Conservation (phyloP, 1,284 basidiomycete genomes). For the Mycosarcoma maydis region DNA sequence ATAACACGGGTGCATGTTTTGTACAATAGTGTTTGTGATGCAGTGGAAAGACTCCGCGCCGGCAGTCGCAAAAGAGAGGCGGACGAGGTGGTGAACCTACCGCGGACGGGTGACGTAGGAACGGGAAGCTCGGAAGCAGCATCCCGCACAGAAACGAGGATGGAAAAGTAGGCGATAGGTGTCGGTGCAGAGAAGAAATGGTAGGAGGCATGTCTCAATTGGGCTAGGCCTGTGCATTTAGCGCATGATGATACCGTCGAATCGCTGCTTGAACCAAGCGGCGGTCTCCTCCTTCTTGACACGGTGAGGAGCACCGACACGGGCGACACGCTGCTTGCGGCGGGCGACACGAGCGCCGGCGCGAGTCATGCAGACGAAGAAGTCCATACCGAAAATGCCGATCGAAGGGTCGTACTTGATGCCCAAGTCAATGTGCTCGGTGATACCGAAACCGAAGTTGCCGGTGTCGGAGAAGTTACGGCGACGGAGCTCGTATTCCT, state of each 20-base stretch:
- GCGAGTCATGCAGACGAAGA: constrained; percentile 79
- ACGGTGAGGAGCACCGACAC: constrained; percentile 85
- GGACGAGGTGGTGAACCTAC: neutral
- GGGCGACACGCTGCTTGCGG: constrained; percentile 87
- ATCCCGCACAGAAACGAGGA: neutral
- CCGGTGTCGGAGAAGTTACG: constrained; percentile 82
- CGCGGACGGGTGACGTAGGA: neutral
- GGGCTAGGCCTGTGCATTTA: too few relatives aligned
- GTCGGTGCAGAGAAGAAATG: too few relatives aligned
- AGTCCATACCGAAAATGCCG: constrained; percentile 67
- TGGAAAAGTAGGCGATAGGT: neutral
- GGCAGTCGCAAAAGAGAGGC: constrained; percentile 1
- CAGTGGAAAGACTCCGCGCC: constrained; percentile 1
- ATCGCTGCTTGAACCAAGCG: constrained; percentile 96
- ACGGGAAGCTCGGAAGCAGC: neutral
- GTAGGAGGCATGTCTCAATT: too few relatives aligned
- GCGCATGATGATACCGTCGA: constrained; percentile 65
- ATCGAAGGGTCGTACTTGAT: constrained; percentile 72
- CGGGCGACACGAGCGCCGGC: constrained; percentile 91
- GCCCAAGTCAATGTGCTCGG: constrained; percentile 91
- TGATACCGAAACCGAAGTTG: constrained; percentile 67
- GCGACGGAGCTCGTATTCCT: constrained; percentile 94
- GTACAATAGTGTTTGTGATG: constrained; percentile 25
- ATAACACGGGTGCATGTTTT: constrained; percentile 34
- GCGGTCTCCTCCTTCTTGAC: constrained; percentile 74